Percentiles rank a stretch among this genome's conserved stretches.
These are phyloP conservation scores for Tubosaeta brunneosetosa DNA, from an alignment of 768 basidiomycete species.

Conservation along the genomic window DNA sequence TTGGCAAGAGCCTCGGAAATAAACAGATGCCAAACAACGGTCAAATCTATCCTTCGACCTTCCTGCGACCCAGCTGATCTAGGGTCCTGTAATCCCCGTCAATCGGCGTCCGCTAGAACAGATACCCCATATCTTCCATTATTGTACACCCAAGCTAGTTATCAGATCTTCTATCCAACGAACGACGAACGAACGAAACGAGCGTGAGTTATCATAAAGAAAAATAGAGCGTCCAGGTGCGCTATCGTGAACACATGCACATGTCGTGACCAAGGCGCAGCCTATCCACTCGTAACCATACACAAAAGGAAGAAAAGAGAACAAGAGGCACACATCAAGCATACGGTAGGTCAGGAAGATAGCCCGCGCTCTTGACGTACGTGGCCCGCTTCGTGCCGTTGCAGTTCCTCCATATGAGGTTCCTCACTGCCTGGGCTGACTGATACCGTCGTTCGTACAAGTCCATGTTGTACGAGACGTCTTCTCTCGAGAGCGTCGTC, in stretches of 20 bases:
- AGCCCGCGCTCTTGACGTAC: slow-evolving; percentile 28
- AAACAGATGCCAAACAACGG: neutral
- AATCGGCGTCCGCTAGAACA: too few relatives aligned
- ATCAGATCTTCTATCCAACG: slow-evolving; percentile 9
- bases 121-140: neutral
- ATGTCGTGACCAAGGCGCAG: slow-evolving; percentile 16
- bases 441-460: slow-evolving; percentile 30
- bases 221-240: slow-evolving; percentile 18
- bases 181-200: slow-evolving; percentile 21
- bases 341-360: slow-evolving; percentile 25
- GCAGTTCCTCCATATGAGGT: slow-evolving; percentile 28
- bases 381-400: slow-evolving; percentile 28
- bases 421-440: slow-evolving; percentile 22
- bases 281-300: slow-evolving; percentile 16
- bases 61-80: too few relatives aligned
- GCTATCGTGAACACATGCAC: slow-evolving; percentile 8
- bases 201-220: slow-evolving; percentile 19
- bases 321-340: neutral
- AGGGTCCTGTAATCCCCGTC: too few relatives aligned
- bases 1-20: slow-evolving; percentile 7
- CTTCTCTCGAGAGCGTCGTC: slow-evolving; percentile 33
- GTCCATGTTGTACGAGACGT: slow-evolving; percentile 30
- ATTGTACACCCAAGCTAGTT: slow-evolving; percentile 2
- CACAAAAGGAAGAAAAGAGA: slow-evolving; percentile 2
- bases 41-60: too few relatives aligned